These are phyloP conservation scores for Mycena pura DNA, from an alignment of 768 basidiomycete species.

Conservation along the genomic window DNA sequence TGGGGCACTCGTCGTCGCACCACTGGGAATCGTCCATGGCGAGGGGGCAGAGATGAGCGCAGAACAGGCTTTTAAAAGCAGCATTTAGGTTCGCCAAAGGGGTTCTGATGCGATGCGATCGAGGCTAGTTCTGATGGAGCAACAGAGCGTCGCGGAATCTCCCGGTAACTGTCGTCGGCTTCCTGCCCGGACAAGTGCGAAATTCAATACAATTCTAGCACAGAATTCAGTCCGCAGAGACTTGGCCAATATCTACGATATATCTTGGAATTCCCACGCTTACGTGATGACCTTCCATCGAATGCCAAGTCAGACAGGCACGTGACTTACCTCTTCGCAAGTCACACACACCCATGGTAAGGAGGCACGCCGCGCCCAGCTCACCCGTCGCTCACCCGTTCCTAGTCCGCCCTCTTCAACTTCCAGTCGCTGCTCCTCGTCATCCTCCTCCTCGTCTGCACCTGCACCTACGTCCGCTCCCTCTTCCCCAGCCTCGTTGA, in stretches of 20 bases:
- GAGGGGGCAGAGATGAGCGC: too few relatives aligned
- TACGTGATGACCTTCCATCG: too few relatives aligned
- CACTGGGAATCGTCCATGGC: constrained; percentile 25
- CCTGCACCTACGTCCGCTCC: constrained; percentile 93
- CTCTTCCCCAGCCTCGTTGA: constrained; percentile 91
- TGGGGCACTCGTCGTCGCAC: constrained; percentile 25
- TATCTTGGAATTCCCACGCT: too few relatives aligned
- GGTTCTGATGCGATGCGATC: constrained; percentile 17
- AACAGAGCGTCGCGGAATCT: too few relatives aligned
- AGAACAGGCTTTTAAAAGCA: too few relatives aligned
- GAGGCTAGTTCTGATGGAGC: constrained; percentile 12
- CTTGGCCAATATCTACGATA: too few relatives aligned
- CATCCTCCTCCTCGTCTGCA: constrained; percentile 93
- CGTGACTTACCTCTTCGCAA: too few relatives aligned
- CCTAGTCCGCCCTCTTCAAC: constrained; percentile 91
- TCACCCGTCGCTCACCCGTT: not conserved
- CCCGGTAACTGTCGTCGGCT: too few relatives aligned
- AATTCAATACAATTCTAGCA: too few relatives aligned
- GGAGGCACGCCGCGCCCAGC: not conserved
- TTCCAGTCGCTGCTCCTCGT: constrained; percentile 95
- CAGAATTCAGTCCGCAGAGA: too few relatives aligned
- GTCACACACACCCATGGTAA: not conserved
- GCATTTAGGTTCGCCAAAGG: not conserved
- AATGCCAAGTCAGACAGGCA: too few relatives aligned
- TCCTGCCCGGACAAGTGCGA: too few relatives aligned